These are phyloP conservation scores for Abortiporus biennis DNA, from an alignment of 1,284 basidiomycete genomes.

Conservation along the genomic window DNA sequence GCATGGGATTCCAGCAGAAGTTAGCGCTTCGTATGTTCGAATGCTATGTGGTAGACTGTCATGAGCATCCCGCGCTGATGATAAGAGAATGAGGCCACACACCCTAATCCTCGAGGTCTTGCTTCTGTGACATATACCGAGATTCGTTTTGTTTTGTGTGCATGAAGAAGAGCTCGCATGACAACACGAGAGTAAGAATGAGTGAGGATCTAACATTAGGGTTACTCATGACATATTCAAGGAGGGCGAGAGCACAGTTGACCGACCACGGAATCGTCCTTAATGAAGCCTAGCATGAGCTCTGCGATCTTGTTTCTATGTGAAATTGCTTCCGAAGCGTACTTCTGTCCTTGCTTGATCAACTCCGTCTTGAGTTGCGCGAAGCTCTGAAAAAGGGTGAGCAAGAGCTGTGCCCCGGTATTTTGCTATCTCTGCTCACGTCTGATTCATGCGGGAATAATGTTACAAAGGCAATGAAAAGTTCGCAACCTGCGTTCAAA, in stretches of 20 bases:
- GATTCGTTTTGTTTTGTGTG: conserved; percentile 88
- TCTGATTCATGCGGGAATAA: conserved; percentile 78
- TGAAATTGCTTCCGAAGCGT: conserved; percentile 74
- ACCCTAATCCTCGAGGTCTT: conserved; percentile 81
- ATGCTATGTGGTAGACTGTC: conserved; percentile 44
- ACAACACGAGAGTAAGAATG: conserved; percentile 97
- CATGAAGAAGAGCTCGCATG: conserved; percentile 85
- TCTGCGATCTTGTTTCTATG: conserved; percentile 90
- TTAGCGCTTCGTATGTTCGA: conserved; percentile 83
- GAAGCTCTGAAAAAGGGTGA: conserved; percentile 53
- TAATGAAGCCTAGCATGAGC: conserved; percentile 87
- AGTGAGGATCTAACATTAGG: conserved; percentile 75
- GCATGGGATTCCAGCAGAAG: conserved; percentile 86
- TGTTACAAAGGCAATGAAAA: conserved; percentile 87
- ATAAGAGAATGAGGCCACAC: conserved; percentile 9
- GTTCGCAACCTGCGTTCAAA: conserved; percentile 83
- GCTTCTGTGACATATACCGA: conserved; percentile 98
- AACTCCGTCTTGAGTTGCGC: conserved; percentile 77
- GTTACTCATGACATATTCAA: no score
- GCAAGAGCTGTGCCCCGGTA: conserved; percentile 3
- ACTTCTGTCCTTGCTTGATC: conserved; percentile 71
- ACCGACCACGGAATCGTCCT: conserved; percentile 86
- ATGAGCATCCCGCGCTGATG: conserved; percentile 9
- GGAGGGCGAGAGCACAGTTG: no score
- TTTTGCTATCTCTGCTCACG: conserved; percentile 42